Percentiles rank a stretch among this genome's conserved stretches.
Conservation (phyloP, 768 basidiomycete genomes). For the Tulasnella sp. region DNA sequence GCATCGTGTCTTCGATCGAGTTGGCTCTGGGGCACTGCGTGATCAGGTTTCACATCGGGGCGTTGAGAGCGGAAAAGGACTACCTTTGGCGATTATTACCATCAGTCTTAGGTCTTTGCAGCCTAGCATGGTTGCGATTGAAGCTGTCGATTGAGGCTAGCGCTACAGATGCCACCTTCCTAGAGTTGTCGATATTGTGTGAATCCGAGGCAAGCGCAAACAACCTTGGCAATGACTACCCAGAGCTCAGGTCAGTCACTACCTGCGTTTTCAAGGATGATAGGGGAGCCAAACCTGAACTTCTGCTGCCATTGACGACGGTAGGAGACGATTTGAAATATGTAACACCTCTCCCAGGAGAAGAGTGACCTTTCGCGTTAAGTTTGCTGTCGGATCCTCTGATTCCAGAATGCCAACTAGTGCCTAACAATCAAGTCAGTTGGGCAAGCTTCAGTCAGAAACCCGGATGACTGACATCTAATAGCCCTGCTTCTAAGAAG, state of each 20-base stretch:
- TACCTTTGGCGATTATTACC: constrained; percentile 62
- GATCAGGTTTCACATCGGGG: neutral
- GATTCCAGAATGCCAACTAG: constrained; percentile 83
- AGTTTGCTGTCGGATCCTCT: constrained; percentile 53
- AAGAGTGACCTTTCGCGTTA: constrained; percentile 86
- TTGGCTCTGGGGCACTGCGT: constrained; percentile 41
- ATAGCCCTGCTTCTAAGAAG: constrained; percentile 78
- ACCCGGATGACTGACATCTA: constrained; percentile 58
- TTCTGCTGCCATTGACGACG: constrained; percentile 71
- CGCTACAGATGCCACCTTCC: constrained; percentile 79
- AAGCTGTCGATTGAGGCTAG: constrained; percentile 87
- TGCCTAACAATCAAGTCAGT: constrained; percentile 49
- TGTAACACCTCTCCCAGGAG: constrained; percentile 89
- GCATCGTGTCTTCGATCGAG: constrained; percentile 72
- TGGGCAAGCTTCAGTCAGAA: no score
- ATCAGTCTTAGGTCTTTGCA: constrained; percentile 56
- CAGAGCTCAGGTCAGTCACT: constrained; percentile 11
- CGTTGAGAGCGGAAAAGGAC: constrained; percentile 27
- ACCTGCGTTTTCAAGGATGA: neutral
- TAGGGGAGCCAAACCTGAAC: constrained; percentile 58
- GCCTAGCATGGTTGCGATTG: constrained; percentile 76
- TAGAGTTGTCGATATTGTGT: constrained; percentile 57
- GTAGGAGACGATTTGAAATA: constrained; percentile 81
- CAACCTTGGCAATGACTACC: constrained; percentile 73
- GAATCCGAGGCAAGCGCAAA: constrained; percentile 80